Conservation (phyloP, 2,329 filamentous ascomycete genomes). For the Stromatinia cepivora region DNA sequence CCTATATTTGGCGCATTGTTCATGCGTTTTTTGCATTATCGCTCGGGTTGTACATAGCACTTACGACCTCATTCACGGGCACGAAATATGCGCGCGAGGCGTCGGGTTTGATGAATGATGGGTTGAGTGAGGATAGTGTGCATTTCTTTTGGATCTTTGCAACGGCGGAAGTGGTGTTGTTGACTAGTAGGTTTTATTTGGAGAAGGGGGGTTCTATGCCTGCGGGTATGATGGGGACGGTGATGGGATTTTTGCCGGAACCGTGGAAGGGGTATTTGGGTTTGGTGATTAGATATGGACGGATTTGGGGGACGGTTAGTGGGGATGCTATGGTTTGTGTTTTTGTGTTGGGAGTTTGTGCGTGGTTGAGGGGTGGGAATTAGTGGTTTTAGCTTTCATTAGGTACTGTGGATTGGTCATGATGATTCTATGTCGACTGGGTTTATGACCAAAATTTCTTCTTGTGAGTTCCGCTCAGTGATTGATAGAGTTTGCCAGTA, state of each 20-base stretch:
- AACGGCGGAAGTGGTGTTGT: conserved; percentile 70
- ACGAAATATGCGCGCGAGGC: conserved; percentile 51
- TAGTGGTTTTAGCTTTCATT: not conserved
- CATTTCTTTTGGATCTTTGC: conserved; percentile 80
- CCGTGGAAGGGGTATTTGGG: conserved; percentile 62
- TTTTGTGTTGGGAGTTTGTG: conserved; percentile 62
- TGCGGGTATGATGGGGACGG: conserved; percentile 62
- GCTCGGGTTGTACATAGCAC: conserved; percentile 69
- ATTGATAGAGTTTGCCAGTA: not conserved
- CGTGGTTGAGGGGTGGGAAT: conserved; percentile 34
- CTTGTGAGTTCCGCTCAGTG: not conserved
- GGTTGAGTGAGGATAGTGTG: conserved; percentile 45
- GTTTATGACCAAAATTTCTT: not conserved
- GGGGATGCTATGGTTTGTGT: conserved; percentile 73
- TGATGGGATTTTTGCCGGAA: conserved; percentile 65
- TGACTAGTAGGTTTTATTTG: conserved; percentile 69
- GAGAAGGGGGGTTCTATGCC: conserved; percentile 60
- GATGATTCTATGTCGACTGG: not conserved
- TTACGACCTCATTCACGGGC: conserved; percentile 68
- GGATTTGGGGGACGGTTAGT: conserved; percentile 71
- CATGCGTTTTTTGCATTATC: conserved; percentile 71
- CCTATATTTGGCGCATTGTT: conserved; percentile 68
- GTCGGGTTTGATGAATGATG: conserved; percentile 1
- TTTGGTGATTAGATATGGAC: conserved; percentile 63
- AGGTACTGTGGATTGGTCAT: not conserved